A percentile compares a stretch with the other conserved stretches of the same genome.
Evolutionary conservation across 257 asterid species (phyloP).

Genomic region (Solanum sparsipilum): DNA sequence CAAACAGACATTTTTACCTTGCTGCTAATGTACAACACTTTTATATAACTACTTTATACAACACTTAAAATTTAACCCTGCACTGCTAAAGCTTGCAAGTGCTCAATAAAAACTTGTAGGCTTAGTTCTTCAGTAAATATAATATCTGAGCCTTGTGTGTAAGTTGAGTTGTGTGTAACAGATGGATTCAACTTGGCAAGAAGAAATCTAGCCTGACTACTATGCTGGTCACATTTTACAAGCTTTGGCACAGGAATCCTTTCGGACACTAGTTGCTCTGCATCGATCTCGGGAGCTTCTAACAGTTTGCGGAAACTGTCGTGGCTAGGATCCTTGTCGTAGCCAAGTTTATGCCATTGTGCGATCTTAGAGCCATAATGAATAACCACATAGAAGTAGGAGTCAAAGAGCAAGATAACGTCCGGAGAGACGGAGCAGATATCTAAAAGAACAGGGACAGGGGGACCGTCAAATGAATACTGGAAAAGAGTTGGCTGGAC

Average conservation of each 20-base stretch:
- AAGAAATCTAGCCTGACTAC: conserved; percentile 93
- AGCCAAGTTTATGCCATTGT: conserved; percentile 81
- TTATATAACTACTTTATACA: neutral
- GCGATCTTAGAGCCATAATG: conserved; percentile 88
- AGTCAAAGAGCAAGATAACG: conserved; percentile 81
- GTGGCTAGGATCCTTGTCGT: conserved; percentile 61
- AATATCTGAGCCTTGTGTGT: conserved; percentile 47
- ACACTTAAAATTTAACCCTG: conserved; percentile 38
- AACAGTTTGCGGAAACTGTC: conserved; percentile 65
- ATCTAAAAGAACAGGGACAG: conserved; percentile 71
- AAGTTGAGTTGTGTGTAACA: conserved; percentile 54
- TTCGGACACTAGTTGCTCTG: conserved; percentile 59
- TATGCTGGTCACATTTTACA: conserved; percentile 81
- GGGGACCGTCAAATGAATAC: conserved; percentile 92
- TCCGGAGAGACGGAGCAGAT: conserved; percentile 72
- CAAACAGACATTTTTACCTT: neutral
- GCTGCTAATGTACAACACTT: conserved; percentile 10
- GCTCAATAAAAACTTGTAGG: conserved; percentile 73
- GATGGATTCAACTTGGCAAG: conserved; percentile 92
- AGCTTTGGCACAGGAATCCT: conserved; percentile 81
- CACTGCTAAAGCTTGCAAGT: conserved; percentile 83
- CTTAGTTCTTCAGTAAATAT: conserved; percentile 83
- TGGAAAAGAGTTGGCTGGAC: conserved; percentile 90
- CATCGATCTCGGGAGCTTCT: conserved; percentile 87
- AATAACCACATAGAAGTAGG: conserved; percentile 69